Evolutionary conservation across 2,329 filamentous ascomycete genomes (phyloP).

Genomic region (Phialophora chinensis): DNA sequence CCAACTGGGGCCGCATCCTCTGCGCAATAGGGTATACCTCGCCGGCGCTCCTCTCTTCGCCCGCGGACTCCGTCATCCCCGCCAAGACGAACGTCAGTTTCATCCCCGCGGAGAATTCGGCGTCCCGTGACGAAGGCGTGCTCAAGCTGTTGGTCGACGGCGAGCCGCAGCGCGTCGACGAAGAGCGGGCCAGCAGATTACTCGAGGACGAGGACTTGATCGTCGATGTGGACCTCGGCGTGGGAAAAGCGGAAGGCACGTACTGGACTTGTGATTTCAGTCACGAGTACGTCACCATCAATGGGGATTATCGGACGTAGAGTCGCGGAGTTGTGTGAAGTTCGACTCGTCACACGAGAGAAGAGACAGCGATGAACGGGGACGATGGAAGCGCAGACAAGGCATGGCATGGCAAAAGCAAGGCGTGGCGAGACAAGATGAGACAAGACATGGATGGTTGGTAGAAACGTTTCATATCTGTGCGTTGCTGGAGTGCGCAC

Average conservation of each 20-base stretch:
- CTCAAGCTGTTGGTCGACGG: conserved; percentile 65
- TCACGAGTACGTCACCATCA: conserved; percentile 73
- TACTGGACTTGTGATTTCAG: conserved; percentile 73
- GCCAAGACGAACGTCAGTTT: conserved; percentile 66
- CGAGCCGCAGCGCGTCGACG: conserved; percentile 67
- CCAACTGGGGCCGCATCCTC: conserved; percentile 97
- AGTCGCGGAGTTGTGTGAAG: background rate
- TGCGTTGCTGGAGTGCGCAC: no score
- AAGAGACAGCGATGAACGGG: background rate
- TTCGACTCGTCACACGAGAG: background rate
- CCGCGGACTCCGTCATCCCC: conserved; percentile 54
- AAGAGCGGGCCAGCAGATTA: conserved; percentile 64
- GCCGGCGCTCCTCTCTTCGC: conserved; percentile 29
- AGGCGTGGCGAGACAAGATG: background rate
- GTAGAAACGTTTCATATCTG: no score
- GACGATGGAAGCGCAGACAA: background rate
- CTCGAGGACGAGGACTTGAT: conserved; percentile 67
- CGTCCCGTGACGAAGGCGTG: conserved; percentile 45
- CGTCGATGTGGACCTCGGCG: conserved; percentile 64
- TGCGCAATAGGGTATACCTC: conserved; percentile 83
- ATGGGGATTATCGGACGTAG: conserved; percentile 69
- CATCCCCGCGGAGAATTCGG: conserved; percentile 63
- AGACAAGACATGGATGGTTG: no score
- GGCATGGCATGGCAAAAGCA: no score
- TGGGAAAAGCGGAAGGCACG: conserved; percentile 59